Percentiles rank a stretch among this genome's conserved stretches.
These are phyloP conservation scores for Bacterosira constricta DNA, from an alignment of 108 stramenopile genomes.

Conservation along the genomic window DNA sequence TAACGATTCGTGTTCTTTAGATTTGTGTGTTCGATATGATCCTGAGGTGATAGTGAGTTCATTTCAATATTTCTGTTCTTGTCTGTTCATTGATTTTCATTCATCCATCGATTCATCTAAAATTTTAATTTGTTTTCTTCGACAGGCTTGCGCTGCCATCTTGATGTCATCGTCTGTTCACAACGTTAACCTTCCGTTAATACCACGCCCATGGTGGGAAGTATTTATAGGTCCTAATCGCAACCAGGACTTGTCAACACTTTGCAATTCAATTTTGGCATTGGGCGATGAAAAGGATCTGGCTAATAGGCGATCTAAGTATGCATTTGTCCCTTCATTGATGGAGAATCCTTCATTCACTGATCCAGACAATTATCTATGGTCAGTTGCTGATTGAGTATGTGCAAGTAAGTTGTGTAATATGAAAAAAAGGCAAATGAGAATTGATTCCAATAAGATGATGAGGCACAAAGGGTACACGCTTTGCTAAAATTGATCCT, in stretches of 20 bases:
- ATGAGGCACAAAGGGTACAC: no score
- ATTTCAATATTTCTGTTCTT: not conserved
- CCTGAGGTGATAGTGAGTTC: slow-evolving; percentile 71
- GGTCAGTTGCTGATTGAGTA: slow-evolving; percentile 51
- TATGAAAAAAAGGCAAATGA: no score
- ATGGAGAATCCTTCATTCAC: slow-evolving; percentile 52
- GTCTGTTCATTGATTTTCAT: not conserved
- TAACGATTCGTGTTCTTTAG: slow-evolving; percentile 83
- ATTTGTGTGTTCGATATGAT: slow-evolving; percentile 75
- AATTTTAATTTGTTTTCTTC: no score
- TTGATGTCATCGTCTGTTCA: slow-evolving; percentile 52
- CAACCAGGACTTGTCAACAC: slow-evolving; percentile 40
- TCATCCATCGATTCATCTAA: not conserved
- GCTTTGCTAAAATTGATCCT: no score
- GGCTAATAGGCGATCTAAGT: slow-evolving; percentile 9
- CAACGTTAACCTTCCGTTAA: slow-evolving; percentile 46
- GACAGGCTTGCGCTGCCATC: slow-evolving; percentile 64
- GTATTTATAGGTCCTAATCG: slow-evolving; percentile 51
- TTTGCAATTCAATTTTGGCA: slow-evolving; percentile 67
- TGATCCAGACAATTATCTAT: slow-evolving; percentile 82
- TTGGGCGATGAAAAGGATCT: slow-evolving; percentile 27
- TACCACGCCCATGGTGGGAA: slow-evolving; percentile 73
- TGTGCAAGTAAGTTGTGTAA: no score
- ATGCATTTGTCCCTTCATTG: slow-evolving; percentile 60
- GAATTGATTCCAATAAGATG: no score